phyloP scores from a whole-genome alignment of 2,329 filamentous ascomycete genomes.

The Cryphonectria radicalis region DNA sequence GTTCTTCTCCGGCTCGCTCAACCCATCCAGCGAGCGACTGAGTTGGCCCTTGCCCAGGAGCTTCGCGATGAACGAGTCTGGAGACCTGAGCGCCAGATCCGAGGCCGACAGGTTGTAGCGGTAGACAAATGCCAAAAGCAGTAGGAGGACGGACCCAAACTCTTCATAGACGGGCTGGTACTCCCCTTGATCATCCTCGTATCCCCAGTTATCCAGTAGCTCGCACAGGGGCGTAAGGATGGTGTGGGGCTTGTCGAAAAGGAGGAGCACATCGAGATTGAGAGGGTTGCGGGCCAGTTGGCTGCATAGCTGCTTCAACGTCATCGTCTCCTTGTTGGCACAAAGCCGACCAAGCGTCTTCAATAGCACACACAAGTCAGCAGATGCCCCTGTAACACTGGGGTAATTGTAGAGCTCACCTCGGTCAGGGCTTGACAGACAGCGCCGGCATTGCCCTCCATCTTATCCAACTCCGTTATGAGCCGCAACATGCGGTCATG shows the following conservation, averaged over 20 bases:
- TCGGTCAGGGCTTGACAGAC: slow-evolving; percentile 79
- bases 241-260: slow-evolving; percentile 73
- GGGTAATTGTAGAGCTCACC: slow-evolving; percentile 46
- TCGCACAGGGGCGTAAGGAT: slow-evolving; percentile 75
- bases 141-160: slow-evolving; percentile 75
- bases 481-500: slow-evolving; percentile 75
- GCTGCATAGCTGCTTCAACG: slow-evolving; percentile 75
- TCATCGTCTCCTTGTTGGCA: slow-evolving; percentile 75
- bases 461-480: slow-evolving; percentile 81
- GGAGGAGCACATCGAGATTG: slow-evolving; percentile 73
- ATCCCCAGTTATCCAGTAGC: slow-evolving; percentile 77
- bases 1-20: slow-evolving; percentile 66
- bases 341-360: slow-evolving; percentile 73
- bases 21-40: slow-evolving; percentile 59
- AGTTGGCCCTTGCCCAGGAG: slow-evolving; percentile 65
- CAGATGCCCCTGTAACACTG: not conserved
- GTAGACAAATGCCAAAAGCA: slow-evolving; percentile 75
- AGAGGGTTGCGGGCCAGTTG: slow-evolving; percentile 74
- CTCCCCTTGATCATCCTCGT: slow-evolving; percentile 82
- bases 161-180: slow-evolving; percentile 88
- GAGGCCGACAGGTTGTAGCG: slow-evolving; percentile 69
- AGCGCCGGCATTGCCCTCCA: slow-evolving; percentile 89
- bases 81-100: slow-evolving; percentile 64
- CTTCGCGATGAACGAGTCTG: slow-evolving; percentile 71
- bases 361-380: not conserved